These are phyloP conservation scores for Starmerella potacharoeniae DNA, from an alignment of 805 yeast genomes.

Conservation along the genomic window DNA sequence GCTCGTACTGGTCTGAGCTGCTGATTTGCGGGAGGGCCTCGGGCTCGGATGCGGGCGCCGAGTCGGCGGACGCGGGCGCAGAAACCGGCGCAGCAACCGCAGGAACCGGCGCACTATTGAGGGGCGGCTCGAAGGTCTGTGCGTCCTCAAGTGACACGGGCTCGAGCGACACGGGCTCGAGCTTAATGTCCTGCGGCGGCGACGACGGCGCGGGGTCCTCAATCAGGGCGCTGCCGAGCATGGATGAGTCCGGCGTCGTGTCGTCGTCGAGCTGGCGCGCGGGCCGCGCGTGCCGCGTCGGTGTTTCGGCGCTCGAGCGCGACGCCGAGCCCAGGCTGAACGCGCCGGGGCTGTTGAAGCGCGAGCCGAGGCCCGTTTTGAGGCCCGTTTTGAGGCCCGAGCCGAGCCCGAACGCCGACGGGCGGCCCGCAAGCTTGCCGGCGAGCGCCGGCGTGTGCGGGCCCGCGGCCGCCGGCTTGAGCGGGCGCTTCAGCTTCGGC, in stretches of 20 bases:
- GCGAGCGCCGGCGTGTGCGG: background rate
- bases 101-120: background rate
- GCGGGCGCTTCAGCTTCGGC: background rate
- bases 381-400: conserved; percentile 5
- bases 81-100: background rate
- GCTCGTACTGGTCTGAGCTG: background rate
- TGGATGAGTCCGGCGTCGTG: conserved; percentile 2
- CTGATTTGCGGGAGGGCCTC: background rate
- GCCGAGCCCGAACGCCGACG: conserved; percentile 4
- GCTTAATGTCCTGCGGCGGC: conserved; percentile 1
- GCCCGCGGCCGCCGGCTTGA: background rate
- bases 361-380: conserved; percentile 1
- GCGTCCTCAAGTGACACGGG: too few relatives aligned
- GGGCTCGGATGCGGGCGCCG: too few relatives aligned
- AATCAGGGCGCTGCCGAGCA: conserved; percentile 7
- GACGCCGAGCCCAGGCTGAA: background rate
- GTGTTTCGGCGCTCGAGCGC: conserved; percentile 1
- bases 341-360: background rate
- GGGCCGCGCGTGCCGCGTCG: conserved; percentile 1
- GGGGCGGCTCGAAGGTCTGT: too few relatives aligned
- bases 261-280: background rate
- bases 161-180: conserved; percentile 8
- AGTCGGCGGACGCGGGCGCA: background rate
- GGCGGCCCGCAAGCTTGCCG: background rate
- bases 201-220: background rate